Evolutionary conservation across 225 moss, liverwort and hornwort genomes (phyloP), one percentile per base, ranked within the genome.

Genomic region (Takakia lepidozioides): DNA sequence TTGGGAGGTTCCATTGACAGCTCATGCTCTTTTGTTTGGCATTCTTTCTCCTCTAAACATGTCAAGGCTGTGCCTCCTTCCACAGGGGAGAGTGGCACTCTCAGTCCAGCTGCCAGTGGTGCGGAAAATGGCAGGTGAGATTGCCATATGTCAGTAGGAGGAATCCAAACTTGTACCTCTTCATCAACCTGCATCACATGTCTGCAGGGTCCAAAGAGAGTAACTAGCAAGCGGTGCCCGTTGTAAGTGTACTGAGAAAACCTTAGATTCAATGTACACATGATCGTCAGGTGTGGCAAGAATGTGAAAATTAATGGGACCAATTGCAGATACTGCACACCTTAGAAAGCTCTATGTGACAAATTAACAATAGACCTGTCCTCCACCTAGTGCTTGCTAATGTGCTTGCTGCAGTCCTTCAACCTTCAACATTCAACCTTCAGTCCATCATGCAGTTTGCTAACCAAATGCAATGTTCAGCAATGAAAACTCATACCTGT

Each of bases 21-120:
- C 45, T 70, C 57, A 46, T 3, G 28, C 28, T 59, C 55, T 20
- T 29, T 51, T 10, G 66, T 73, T 27, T 73, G 78, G 45, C 49
- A 60, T 22, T 57, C 60, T 20, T 60, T 66, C 4, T 74, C 54
- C 46, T 66, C 65, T 9, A 13, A 52, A n/a, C n/a, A n/a, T n/a
- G n/a, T n/a, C n/a, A n/a, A n/a, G n/a, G 50, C 37, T 24, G 62
- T 46, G 32, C 32, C 32, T 1, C 8, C 11, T 32, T 7, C 11
- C 11, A 25, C 41, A 28, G 13, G 29, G 0, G 29, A 44, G 26
- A 56, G 65, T 55, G 55, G 29, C 45, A 65, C 52, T 57, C 51
- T 66, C 62, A 48, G 54, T 28, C 14, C 52, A 53, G 68, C 69
- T 21, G 56, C 10, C 43, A 11, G 25, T 51, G 45, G 19, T 34